phyloP scores from a whole-genome alignment of 2,329 filamentous ascomycete genomes.

The Polychaeton citri region DNA sequence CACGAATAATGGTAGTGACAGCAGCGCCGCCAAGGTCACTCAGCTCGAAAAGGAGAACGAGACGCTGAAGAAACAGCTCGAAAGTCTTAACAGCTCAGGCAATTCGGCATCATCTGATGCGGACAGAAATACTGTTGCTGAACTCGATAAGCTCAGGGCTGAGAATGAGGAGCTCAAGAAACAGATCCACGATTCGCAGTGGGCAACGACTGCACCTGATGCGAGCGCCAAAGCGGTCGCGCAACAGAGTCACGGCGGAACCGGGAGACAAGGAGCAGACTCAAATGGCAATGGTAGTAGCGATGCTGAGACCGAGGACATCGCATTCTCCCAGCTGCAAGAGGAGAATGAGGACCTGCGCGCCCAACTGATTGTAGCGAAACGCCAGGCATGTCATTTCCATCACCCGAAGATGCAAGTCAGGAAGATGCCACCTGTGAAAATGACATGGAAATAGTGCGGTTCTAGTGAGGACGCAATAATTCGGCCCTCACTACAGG shows the following conservation, averaged over 20 bases:
- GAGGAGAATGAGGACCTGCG: conserved; percentile 28
- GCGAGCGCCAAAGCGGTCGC: not conserved
- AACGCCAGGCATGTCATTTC: conserved; percentile 2
- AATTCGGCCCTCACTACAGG: too few species aligned
- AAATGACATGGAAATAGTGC: not conserved
- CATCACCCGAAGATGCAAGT: not conserved
- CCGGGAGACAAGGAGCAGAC: too few species aligned
- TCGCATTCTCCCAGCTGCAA: conserved; percentile 15
- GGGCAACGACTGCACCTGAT: not conserved
- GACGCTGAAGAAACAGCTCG: not conserved
- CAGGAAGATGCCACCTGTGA: not conserved
- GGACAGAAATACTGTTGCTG: too few species aligned
- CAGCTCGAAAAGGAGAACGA: not conserved
- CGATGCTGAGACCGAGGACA: not conserved
- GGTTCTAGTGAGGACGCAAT: too few species aligned
- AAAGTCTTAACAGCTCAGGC: not conserved
- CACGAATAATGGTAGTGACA: not conserved
- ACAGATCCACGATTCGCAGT: conserved; percentile 19
- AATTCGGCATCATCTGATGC: too few species aligned
- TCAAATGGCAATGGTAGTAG: too few species aligned
- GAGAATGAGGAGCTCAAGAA: conserved; percentile 60
- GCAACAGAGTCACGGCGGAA: too few species aligned
- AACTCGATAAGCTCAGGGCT: conserved; percentile 49
- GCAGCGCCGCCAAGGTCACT: not conserved
- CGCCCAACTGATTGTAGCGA: conserved; percentile 22